Evolutionary conservation across 208 protist species (phyloP).

Genomic region (Acanthamoeba lugdunensis): DNA sequence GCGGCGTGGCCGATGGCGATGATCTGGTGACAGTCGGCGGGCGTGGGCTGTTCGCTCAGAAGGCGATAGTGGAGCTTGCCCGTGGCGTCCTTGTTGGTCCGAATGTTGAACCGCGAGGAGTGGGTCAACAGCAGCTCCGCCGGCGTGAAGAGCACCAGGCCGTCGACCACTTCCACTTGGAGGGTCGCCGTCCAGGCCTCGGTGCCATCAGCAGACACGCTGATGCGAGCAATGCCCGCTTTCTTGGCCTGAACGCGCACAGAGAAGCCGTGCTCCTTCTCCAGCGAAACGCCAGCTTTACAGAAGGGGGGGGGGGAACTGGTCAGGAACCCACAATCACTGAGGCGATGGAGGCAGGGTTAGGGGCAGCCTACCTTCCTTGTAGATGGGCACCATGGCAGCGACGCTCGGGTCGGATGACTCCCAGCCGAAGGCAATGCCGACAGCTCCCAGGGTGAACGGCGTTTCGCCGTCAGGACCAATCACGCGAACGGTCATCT

Average conservation of each 20-base stretch:
- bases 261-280: conserved; percentile 70
- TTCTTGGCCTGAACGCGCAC: conserved; percentile 54
- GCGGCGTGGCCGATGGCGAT: background rate
- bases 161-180: conserved; percentile 42
- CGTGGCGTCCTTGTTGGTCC: conserved; percentile 72
- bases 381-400: conserved; percentile 38
- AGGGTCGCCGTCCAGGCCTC: conserved; percentile 56
- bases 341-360: background rate
- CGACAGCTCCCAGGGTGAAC: conserved; percentile 65
- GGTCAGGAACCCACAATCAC: too few species aligned
- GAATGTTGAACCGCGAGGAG: background rate
- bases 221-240: conserved; percentile 61
- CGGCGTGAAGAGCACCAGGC: conserved; percentile 65
- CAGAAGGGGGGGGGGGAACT: too few species aligned
- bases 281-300: conserved; percentile 65
- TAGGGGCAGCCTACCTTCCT: conserved; percentile 3
- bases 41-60: conserved; percentile 55
- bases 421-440: conserved; percentile 67
- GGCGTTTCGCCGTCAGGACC: conserved; percentile 65
- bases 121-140: conserved; percentile 57
- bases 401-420: conserved; percentile 60
- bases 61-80: conserved; percentile 64
- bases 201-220: conserved; percentile 43
- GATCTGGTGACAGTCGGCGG: conserved; percentile 64
- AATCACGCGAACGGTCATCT: conserved; percentile 69